Conservation (phyloP, 768 basidiomycete species). For the Tulasnella sp. region DNA sequence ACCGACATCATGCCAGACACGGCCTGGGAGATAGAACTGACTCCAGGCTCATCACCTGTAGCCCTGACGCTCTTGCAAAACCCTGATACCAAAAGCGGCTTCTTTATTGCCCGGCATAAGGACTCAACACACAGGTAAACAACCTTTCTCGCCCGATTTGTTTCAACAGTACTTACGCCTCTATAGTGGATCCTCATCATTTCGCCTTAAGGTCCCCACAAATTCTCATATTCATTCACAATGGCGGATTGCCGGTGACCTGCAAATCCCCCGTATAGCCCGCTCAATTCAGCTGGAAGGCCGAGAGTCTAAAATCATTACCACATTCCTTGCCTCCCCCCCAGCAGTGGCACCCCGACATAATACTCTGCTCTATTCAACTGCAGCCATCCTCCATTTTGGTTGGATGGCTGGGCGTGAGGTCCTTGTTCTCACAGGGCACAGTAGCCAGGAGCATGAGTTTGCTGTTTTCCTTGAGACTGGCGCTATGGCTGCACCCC, state of each 20-base stretch:
- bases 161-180: not conserved
- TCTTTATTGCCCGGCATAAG: constrained; percentile 65
- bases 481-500: not conserved
- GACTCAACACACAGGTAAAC: constrained; percentile 46
- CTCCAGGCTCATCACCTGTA: not conserved
- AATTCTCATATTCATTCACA: constrained; percentile 41
- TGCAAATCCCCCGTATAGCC: constrained; percentile 56
- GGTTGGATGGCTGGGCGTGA: constrained; percentile 49
- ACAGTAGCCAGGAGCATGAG: constrained; percentile 54
- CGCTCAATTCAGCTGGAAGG: constrained; percentile 58
- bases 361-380: constrained; percentile 54
- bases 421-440: constrained; percentile 59
- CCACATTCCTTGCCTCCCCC: constrained; percentile 34
- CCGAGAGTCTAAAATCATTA: constrained; percentile 67
- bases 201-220: constrained; percentile 54
- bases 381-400: constrained; percentile 67
- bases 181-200: constrained; percentile 33
- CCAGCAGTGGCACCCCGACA: not conserved
- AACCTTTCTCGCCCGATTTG: not conserved
- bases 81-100: constrained; percentile 59
- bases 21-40: not conserved
- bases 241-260: constrained; percentile 31
- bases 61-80: constrained; percentile 57
- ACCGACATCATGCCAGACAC: constrained; percentile 69
- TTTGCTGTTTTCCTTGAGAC: constrained; percentile 46